Conservation (phyloP, 805 yeast species). For the Brettanomyces nanus region DNA sequence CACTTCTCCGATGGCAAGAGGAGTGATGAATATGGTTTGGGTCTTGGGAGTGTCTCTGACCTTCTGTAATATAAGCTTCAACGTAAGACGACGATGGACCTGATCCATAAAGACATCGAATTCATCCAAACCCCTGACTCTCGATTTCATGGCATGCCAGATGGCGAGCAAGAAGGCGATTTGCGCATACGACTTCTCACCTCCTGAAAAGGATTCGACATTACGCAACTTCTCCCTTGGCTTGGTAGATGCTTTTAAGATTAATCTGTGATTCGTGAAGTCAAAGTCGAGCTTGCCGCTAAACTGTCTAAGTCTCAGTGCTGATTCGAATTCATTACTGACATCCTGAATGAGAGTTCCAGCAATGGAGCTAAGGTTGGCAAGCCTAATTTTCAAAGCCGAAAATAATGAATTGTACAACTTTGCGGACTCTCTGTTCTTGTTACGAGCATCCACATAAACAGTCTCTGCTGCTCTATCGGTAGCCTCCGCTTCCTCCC, state of each 20-base stretch:
- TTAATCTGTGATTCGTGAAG: constrained; percentile 39
- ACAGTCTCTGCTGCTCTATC: constrained; percentile 29
- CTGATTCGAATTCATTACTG: constrained; percentile 47
- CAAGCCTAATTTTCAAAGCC: constrained; percentile 36
- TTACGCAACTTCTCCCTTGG: constrained; percentile 52
- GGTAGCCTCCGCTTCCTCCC: constrained; percentile 43
- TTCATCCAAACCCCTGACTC: constrained; percentile 87
- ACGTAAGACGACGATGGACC: constrained; percentile 74
- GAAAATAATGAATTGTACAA: constrained; percentile 22
- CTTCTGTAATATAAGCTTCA: constrained; percentile 63
- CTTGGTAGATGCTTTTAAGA: constrained; percentile 54
- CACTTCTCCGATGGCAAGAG: constrained; percentile 75
- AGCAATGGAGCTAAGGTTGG: constrained; percentile 33
- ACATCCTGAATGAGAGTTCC: constrained; percentile 39
- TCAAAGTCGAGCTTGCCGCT: constrained; percentile 66
- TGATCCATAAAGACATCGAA: constrained; percentile 98
- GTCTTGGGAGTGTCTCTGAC: constrained; percentile 55
- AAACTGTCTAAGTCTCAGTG: constrained; percentile 61
- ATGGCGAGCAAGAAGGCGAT: constrained; percentile 79
- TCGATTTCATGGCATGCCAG: constrained; percentile 88
- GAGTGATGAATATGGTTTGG: constrained; percentile 90
- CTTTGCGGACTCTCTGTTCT: constrained; percentile 27
- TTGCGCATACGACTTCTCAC: constrained; percentile 93
- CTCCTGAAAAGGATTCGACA: constrained; percentile 86
- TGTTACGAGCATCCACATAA: constrained; percentile 28